Evolutionary conservation across 176 grass and related monocot species (phyloP).

Genomic region (Triticum aestivum): DNA sequence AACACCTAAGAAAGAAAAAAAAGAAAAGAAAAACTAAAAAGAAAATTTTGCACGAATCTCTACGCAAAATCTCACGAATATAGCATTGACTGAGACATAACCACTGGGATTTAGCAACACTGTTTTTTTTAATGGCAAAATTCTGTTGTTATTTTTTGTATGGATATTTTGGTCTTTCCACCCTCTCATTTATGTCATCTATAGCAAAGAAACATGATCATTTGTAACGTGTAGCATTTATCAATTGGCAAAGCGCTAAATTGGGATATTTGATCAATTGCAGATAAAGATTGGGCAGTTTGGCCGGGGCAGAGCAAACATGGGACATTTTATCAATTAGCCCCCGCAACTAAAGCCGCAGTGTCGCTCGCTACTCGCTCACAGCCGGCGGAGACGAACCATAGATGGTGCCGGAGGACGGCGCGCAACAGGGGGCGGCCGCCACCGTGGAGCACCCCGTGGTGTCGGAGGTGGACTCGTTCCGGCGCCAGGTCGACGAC

Average conservation of each 20-base stretch:
- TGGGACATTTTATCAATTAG: not conserved
- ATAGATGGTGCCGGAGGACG: constrained; percentile 48
- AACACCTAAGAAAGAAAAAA: too few relatives aligned
- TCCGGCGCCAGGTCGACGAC: constrained; percentile 43
- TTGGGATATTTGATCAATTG: not conserved
- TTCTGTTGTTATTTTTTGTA: not conserved
- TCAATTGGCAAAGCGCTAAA: not conserved
- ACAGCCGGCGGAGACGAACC: not conserved
- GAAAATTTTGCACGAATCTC: too few relatives aligned
- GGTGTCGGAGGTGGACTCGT: constrained; percentile 29
- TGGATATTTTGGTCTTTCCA: not conserved
- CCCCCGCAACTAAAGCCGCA: not conserved
- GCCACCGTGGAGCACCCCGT: not conserved
- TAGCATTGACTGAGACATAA: too few relatives aligned
- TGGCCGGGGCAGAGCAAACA: not conserved
- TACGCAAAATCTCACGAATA: too few relatives aligned
- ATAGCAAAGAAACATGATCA: not conserved
- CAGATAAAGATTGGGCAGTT: not conserved
- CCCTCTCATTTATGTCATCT: not conserved
- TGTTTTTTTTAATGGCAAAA: too few relatives aligned
- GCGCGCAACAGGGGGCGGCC: not conserved
- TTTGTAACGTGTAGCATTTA: not conserved
- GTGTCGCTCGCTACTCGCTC: not conserved
- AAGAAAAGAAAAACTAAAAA: too few relatives aligned
- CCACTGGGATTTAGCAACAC: too few relatives aligned